Evolutionary conservation across 2,329 filamentous ascomycete genomes (phyloP), one percentile per base, ranked within the genome.

Genomic region (Cladosporium sp.): DNA sequence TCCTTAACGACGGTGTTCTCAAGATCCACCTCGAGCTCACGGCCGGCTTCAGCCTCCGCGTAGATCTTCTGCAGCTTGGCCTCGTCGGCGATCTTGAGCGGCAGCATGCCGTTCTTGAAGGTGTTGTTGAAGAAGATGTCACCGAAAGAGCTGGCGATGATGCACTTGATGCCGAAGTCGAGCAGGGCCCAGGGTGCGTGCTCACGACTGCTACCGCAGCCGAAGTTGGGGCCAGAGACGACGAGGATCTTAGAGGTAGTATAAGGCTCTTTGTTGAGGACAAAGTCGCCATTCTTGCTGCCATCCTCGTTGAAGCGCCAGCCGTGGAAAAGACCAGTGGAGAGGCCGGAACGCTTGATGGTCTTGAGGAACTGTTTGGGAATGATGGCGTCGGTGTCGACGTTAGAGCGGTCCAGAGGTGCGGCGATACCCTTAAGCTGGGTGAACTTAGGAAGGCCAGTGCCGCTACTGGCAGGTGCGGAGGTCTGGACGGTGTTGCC

Each of bases 51-150:
- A 29, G 91, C 91, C 70, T 95, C 88, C 20, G 77, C 81, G 32
- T 87, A 84, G 57, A 97, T 84, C 55, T 77, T 78, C 38, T 86
- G 78, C 3, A 96, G 74, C 27, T 80, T 77, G 1, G 72, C 75
- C 58, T 82, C 72, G 68, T 92, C 83, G 27, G 79, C 74, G 65
- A 97, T 86, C 53, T 79, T 73, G 54, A 97, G 83, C 42, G 92
- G 91, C 56, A 97, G 77, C 93, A 97, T 97, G 75, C 92, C 92
- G 76, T 99, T 99, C 80, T 99, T 97, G 82, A 96, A 97, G n/a
- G 88, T 93, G 78, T 99, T 99, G 82, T 96, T 96, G 82, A 92
- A 95, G 83, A 96, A 96, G 70, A 99, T 99, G 66, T 95, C 89
- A 52, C 86, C 88, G 60, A 82, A 88, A 1, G 87, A 91, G 1